A percentile compares a stretch with the other conserved stretches of the same genome.
phyloP scores from a whole-genome alignment of 768 basidiomycete genomes.

The Exidia glandulosa region DNA sequence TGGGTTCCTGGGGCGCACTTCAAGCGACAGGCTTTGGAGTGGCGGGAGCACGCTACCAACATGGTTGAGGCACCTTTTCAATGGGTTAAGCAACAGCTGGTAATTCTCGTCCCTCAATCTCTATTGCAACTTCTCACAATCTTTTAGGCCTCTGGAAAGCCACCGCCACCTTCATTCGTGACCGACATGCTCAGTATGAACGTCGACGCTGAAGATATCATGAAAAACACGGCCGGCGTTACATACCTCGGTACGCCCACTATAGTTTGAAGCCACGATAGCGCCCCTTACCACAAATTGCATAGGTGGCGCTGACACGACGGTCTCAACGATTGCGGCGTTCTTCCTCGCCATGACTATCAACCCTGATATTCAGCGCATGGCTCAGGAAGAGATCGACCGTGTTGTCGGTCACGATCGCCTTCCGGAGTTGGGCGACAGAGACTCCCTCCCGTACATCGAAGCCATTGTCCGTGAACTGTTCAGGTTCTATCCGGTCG shows the following conservation, averaged over 20 bases:
- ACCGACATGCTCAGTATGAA: neutral
- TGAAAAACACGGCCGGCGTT: neutral
- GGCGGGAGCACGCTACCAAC: constrained; percentile 13
- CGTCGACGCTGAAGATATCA: neutral
- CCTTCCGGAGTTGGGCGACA: constrained; percentile 17
- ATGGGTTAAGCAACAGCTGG: neutral
- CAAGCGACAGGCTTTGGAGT: constrained; percentile 10
- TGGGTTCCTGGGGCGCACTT: constrained; percentile 33
- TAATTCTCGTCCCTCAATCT: neutral
- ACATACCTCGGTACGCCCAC: neutral
- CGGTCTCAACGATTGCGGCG: constrained; percentile 7
- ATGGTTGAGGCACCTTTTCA: neutral
- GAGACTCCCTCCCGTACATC: constrained; percentile 14
- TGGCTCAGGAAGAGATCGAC: constrained; percentile 21
- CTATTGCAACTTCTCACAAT: neutral
- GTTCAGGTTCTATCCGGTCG: constrained; percentile 19
- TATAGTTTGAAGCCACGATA: neutral
- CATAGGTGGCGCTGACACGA: constrained; percentile 2
- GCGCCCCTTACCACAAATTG: neutral
- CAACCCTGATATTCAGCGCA: constrained; percentile 20
- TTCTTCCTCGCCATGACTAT: constrained; percentile 29
- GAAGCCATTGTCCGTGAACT: constrained; percentile 15
- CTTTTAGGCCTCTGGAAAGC: neutral
- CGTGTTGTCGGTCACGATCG: constrained; percentile 12
- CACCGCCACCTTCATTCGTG: neutral